Evolutionary conservation across 352 stramenopile species (phyloP), one percentile per base, ranked within the genome.

Genomic region (Aphanomyces astaci): DNA sequence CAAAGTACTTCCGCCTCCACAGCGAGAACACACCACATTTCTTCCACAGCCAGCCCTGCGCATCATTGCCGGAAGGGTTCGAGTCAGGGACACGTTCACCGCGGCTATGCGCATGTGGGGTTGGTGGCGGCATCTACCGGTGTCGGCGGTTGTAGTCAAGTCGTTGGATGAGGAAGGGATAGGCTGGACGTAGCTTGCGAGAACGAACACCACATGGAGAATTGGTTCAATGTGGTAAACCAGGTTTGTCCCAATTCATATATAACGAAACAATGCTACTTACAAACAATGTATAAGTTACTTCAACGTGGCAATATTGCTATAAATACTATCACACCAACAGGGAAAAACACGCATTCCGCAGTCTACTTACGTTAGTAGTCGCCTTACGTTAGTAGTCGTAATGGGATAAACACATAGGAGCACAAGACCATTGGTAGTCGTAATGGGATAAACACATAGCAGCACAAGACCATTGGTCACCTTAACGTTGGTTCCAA

Each of bases 1-100:
- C 81, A 68, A 93, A 93, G 56, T 91, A 84, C 79, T 93, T 82
- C 72, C 90, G 90, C 45, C 79, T 83, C 85, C 85, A 93, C 68
- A 90, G 89, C 30, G 77, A 78, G 66, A 93, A 93, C 19, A 82
- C 80, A 7, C 85, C 82, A 2, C 76, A 88, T 63, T 90, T 90
- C 71, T 86, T 91, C 82, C 82, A 93, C 4, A 93, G 78, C 85
- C 82, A 91, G 5, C 85, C 85, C 64, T 91, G 82, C 54, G 90
- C 90, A 63, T 90, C 89, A 63, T 93, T 83, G 59, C 70, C 75
- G 4, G 56, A n/a, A 24, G 40, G 32, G 11, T 32, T 52, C 7
- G 56, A 33, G 22, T 51, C 36, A 10, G 56, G 39, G 17, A 65
- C 30, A 7, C 31, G 49, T 17, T 19, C 54, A 36, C 56, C 56